Evolutionary conservation across 23 red algal genomes (phyloP).

Genomic region (Gracilariopsis chorda): DNA sequence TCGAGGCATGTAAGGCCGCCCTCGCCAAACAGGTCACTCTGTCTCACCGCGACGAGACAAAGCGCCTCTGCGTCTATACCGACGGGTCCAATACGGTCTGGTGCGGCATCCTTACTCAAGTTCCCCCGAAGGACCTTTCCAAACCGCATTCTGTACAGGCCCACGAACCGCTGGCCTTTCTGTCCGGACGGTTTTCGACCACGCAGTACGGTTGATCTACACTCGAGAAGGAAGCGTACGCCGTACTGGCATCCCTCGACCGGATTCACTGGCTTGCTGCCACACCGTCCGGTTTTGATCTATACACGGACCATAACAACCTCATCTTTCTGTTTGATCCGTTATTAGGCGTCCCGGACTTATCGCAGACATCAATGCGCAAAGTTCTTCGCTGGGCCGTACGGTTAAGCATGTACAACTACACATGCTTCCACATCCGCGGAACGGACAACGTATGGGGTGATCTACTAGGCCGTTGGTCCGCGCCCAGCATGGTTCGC

Average conservation of each 20-base stretch:
- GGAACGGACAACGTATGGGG: background rate
- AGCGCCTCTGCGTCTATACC: conserved; percentile 10
- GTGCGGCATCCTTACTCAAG: background rate
- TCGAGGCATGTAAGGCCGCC: background rate
- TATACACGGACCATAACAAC: conserved; percentile 26
- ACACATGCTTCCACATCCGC: background rate
- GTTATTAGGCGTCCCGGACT: background rate
- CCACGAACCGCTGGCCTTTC: conserved; percentile 7
- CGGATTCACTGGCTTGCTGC: background rate
- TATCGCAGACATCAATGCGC: conserved; percentile 1
- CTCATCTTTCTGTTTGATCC: conserved; percentile 2
- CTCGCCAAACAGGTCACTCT: background rate
- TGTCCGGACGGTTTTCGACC: background rate
- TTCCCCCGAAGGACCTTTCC: background rate
- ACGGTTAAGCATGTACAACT: background rate
- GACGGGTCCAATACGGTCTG: conserved; percentile 4
- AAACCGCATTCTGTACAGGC: background rate
- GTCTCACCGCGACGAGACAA: background rate
- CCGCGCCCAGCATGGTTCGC: background rate
- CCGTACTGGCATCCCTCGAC: background rate
- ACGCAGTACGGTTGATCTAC: background rate
- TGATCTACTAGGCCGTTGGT: conserved; percentile 3
- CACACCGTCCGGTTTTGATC: background rate
- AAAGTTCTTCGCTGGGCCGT: conserved; percentile 16
- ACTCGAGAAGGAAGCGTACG: conserved; percentile 24